Percentiles rank a stretch among this genome's conserved stretches.
These are phyloP conservation scores for Jatropha curcas DNA, from an alignment of 345 rosid genomes.

Conservation along the genomic window DNA sequence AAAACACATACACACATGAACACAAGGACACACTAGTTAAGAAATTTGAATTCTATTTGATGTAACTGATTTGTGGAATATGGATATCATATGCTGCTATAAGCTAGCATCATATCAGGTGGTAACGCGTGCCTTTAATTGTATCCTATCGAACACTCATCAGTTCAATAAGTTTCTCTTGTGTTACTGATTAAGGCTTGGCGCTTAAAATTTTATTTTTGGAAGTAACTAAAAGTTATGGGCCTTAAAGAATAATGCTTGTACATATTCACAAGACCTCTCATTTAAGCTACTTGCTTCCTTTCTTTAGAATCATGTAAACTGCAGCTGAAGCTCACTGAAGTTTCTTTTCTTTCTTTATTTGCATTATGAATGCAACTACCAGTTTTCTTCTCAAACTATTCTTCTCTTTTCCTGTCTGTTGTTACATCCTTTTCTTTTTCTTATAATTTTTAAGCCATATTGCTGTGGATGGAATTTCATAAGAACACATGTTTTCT, in stretches of 20 bases:
- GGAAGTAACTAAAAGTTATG: background rate
- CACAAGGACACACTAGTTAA: background rate
- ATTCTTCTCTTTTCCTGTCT: background rate
- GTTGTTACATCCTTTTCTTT: background rate
- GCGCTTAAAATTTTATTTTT: background rate
- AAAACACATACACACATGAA: background rate
- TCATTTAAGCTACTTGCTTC: background rate
- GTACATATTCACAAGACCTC: background rate
- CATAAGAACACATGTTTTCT: slow-evolving; percentile 24
- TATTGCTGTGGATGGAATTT: background rate
- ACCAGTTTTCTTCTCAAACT: background rate
- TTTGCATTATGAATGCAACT: background rate
- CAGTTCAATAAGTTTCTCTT: background rate
- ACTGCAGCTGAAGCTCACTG: background rate
- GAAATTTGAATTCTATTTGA: background rate
- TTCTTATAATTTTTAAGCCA: background rate
- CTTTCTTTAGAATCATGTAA: background rate
- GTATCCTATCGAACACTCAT: background rate
- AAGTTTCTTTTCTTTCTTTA: background rate
- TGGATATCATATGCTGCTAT: background rate
- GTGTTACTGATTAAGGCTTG: background rate
- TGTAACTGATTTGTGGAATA: background rate
- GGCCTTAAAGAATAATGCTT: background rate
- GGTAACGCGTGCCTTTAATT: background rate
- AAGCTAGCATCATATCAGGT: background rate